A percentile compares a stretch with the other conserved stretches of the same genome.
These are phyloP conservation scores for Neurospora intermedia DNA, from an alignment of 495 filamentous ascomycete genomes.

Conservation along the genomic window DNA sequence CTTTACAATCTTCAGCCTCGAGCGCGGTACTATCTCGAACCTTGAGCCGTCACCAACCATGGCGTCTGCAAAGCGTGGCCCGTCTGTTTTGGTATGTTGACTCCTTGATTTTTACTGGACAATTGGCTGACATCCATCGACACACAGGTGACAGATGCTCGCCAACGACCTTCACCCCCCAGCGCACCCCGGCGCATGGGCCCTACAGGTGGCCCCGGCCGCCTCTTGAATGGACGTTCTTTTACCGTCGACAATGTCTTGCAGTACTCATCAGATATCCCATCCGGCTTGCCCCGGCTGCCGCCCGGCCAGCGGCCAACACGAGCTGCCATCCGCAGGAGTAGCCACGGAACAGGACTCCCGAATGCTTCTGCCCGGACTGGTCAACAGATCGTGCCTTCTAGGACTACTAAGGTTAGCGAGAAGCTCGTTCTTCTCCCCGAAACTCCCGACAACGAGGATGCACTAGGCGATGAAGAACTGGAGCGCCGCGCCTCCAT, in stretches of 20 bases:
- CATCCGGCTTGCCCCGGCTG: slow-evolving; percentile 80
- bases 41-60: slow-evolving; percentile 4
- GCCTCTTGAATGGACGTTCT: slow-evolving; percentile 52
- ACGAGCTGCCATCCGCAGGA: slow-evolving; percentile 36
- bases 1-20: not conserved
- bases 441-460: slow-evolving; percentile 57
- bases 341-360: slow-evolving; percentile 23
- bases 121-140: not conserved
- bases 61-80: slow-evolving; percentile 24
- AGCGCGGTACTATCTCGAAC: not conserved
- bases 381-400: slow-evolving; percentile 65
- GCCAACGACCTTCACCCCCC: slow-evolving; percentile 19
- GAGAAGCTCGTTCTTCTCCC: slow-evolving; percentile 95
- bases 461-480: slow-evolving; percentile 41
- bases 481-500: slow-evolving; percentile 21
- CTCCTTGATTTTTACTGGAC: not conserved
- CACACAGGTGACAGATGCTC: slow-evolving; percentile 27
- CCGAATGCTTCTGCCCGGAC: slow-evolving; percentile 37
- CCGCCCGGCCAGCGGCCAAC: slow-evolving; percentile 49
- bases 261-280: slow-evolving; percentile 87
- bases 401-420: slow-evolving; percentile 80
- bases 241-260: slow-evolving; percentile 95
- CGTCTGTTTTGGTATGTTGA: slow-evolving; percentile 24
- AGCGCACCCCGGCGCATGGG: slow-evolving; percentile 9
- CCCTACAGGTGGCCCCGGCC: slow-evolving; percentile 5